phyloP scores from a whole-genome alignment of 1,139 yeast genomes.

The Schwanniomyces etchellsii region DNA sequence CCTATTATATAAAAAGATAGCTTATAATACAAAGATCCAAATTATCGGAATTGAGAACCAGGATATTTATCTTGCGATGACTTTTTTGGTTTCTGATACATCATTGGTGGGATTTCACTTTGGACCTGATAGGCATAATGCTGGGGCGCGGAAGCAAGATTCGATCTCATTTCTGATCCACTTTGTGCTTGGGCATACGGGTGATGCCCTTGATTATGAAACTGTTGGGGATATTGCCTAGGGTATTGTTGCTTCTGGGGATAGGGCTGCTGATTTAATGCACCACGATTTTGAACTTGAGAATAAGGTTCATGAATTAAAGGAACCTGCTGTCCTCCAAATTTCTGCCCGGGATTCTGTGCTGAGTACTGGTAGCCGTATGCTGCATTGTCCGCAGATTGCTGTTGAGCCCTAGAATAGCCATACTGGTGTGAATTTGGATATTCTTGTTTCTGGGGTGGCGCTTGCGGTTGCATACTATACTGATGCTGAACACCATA shows the following conservation, averaged over 20 bases:
- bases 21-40: no score
- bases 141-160: no score
- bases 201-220: no score
- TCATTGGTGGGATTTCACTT: background rate
- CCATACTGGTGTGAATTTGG: constrained; percentile 10
- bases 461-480: constrained; percentile 7
- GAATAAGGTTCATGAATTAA: no score
- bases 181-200: no score
- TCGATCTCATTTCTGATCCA: no score
- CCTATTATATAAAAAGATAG: no score
- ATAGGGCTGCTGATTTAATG: constrained; percentile 10
- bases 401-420: constrained; percentile 8
- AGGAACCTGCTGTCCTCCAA: no score
- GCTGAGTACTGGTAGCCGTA: constrained; percentile 1
- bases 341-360: no score
- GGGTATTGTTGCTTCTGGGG: constrained; percentile 6
- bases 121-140: constrained; percentile 1
- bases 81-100: no score
- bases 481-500: constrained; percentile 5
- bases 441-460: constrained; percentile 12
- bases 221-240: constrained; percentile 1
- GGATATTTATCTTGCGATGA: no score
- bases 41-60: no score
- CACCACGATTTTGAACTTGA: constrained; percentile 7
- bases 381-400: constrained; percentile 4